Conservation (phyloP, 768 basidiomycete genomes). For the Tylopilus balloui region DNA sequence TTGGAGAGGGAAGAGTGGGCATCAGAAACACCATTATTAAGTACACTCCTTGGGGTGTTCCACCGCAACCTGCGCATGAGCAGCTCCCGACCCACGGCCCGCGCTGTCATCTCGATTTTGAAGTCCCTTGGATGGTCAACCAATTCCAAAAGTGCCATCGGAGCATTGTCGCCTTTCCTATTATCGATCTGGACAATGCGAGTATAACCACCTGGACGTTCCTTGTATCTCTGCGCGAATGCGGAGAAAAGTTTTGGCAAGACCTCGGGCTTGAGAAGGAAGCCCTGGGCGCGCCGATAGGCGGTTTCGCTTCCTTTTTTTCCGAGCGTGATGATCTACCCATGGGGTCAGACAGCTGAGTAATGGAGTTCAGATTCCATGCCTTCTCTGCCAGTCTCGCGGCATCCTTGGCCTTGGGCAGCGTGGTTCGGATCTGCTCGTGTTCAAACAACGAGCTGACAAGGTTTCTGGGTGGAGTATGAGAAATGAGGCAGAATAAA, state of each 20-base stretch:
- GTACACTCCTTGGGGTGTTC: constrained; percentile 41
- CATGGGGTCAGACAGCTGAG: constrained; percentile 4
- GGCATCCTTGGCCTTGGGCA: constrained; percentile 91
- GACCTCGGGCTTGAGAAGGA: constrained; percentile 67
- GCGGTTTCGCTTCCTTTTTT: constrained; percentile 76
- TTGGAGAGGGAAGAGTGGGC: constrained; percentile 44
- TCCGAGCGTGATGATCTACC: constrained; percentile 84
- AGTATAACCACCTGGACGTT: constrained; percentile 90
- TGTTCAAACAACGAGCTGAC: constrained; percentile 93
- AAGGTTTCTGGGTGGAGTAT: constrained; percentile 60
- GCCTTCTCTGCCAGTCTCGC: constrained; percentile 93
- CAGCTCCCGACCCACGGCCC: constrained; percentile 83
- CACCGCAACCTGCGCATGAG: constrained; percentile 50
- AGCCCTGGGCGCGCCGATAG: constrained; percentile 68
- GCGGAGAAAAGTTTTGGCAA: constrained; percentile 81
- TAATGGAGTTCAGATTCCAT: background rate
- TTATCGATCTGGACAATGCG: constrained; percentile 90
- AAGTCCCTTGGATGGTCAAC: constrained; percentile 92
- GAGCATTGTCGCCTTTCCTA: constrained; percentile 89
- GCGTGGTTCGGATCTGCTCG: constrained; percentile 92
- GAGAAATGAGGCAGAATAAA: constrained; percentile 1
- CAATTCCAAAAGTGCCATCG: constrained; percentile 87
- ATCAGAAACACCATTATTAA: constrained; percentile 47
- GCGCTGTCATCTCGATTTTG: constrained; percentile 82
- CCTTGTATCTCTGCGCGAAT: constrained; percentile 74